Evolutionary conservation across 176 grass and related monocot genomes (phyloP), one percentile per base, ranked within the genome.

Genomic region (Olyra latifolia): DNA sequence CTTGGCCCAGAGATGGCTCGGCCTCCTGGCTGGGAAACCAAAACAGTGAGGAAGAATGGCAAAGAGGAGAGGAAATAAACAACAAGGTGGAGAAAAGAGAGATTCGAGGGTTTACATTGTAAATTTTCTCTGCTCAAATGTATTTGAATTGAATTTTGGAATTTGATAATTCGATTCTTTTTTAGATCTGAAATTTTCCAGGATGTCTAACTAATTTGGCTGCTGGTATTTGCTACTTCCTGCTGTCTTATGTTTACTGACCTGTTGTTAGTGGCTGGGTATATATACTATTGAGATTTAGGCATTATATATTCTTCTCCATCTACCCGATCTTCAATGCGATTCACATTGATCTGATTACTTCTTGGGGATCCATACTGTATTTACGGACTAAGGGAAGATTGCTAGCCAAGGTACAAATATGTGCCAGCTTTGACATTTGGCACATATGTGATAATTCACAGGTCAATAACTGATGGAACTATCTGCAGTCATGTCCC

Each of bases 231-330:
- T 79, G 58, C 43, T 79, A 17, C 41, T 72, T 83, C 32, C 43
- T 73, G 48, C 65, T 67, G 24, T 9, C 15, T 61, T 79, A 77
- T 10, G 28, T 88, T 83, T 57, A 39, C 27, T 79, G 75, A 49
- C 80, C 67, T 79, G 59, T 55, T 57, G 38, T 43, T 46, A 66
- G 52, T 72, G 49, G 49, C 25, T 77, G 35, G 53, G 52, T 60
- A 43, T 38, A 43, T 38, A 25, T 35, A 62, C 55, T 27, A 68
- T 49, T 62, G 42, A 71, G 57, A 83, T 75, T 68, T 81, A 52
- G 11, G 17, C 50, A 73, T 66, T 47, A 58, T 29, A 13, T 66
- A 24, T 57, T 23, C 7, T 69, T 61, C 32, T 60, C 13, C 11
- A 17, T 49, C 50, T 78, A 72, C 40, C n/a, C 66, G 39, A 63